Percentiles rank a stretch among this genome's conserved stretches.
These are phyloP conservation scores for Cyclotella baltica DNA, from an alignment of 108 stramenopile species.

Conservation along the genomic window DNA sequence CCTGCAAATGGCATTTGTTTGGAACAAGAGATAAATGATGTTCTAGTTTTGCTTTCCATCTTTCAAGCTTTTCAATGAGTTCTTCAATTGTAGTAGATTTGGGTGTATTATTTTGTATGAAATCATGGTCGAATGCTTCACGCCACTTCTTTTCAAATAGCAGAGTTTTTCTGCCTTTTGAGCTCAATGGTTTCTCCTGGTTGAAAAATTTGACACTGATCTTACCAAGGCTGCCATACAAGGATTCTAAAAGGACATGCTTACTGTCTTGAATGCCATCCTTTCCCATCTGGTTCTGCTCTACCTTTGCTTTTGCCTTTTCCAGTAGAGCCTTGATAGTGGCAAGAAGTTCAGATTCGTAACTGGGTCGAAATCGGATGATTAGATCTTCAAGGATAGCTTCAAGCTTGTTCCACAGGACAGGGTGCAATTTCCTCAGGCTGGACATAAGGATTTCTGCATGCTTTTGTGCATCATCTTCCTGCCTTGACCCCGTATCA, in stretches of 20 bases:
- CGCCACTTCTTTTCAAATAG: slow-evolving; percentile 79
- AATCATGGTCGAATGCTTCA: slow-evolving; percentile 72
- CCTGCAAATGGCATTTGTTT: slow-evolving; percentile 57
- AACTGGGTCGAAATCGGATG: slow-evolving; percentile 88
- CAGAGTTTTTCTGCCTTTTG: slow-evolving; percentile 66
- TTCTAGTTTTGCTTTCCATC: slow-evolving; percentile 80
- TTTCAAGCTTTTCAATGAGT: slow-evolving; percentile 61
- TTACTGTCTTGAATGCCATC: slow-evolving; percentile 47
- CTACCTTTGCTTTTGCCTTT: slow-evolving; percentile 62
- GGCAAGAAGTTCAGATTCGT: slow-evolving; percentile 91
- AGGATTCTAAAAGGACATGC: slow-evolving; percentile 57
- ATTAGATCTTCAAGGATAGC: slow-evolving; percentile 93
- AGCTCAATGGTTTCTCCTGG: slow-evolving; percentile 38
- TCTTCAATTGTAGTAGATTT: slow-evolving; percentile 47
- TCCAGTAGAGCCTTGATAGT: slow-evolving; percentile 84
- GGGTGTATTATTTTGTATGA: slow-evolving; percentile 25
- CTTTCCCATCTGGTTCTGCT: slow-evolving; percentile 38
- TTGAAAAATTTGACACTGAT: slow-evolving; percentile 82
- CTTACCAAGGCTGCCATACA: slow-evolving; percentile 69
- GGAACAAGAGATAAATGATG: slow-evolving; percentile 69
- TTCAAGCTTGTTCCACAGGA: slow-evolving; percentile 90
- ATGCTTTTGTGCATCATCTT: slow-evolving; percentile 49
- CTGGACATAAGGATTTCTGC: slow-evolving; percentile 91
- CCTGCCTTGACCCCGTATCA: slow-evolving; percentile 42
- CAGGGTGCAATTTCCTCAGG: slow-evolving; percentile 84